Evolutionary conservation across 2,329 filamentous ascomycete genomes (phyloP), one percentile per base, ranked within the genome.

Genomic region (Hansfordia pulvinata): DNA sequence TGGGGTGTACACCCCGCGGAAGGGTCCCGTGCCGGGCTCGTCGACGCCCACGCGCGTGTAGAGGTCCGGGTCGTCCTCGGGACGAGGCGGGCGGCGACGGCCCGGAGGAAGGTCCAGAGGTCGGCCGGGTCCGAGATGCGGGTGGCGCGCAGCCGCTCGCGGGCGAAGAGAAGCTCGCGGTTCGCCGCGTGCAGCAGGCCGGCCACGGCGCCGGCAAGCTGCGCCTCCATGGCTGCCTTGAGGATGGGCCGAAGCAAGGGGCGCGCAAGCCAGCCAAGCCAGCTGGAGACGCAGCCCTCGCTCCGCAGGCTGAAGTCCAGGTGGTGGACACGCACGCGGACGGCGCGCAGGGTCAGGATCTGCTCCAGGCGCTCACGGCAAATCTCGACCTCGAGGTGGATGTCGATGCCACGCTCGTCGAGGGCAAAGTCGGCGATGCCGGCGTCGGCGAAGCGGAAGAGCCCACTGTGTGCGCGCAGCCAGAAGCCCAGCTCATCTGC

Each of bases 401-500:
- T 69, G 47, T 94, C 88, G 31, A 94, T 73, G 11, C 88, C 88
- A 12, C 81, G 71, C 39, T 88, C 75, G 48, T 94, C 88, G 5
- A 96, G 69, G 23, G 72, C 70, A 51, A 96, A 85, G 17, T 78
- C 83, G 5, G 80, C 83, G 25, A 94, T 80, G 4, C 88, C 88
- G 47, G 85, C 69, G 41, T 93, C 85, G 3, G 72, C 69, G 17
- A 93, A 62, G 14, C 74, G 73, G 25, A 93, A 60, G 2, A 92
- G 49, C 3, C 82, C 76, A 10, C 74, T 72, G 47, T 90, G 86
- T 0, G 81, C 65, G 8, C 80, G 78, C 17, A 94, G 58, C 73
- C 86, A 92, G 56, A 86, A 96, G 14, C 88, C 88, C 17, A 96
- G 62, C 35, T 94, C 85, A 14, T 88, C 74, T 3, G 86, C 86